Conservation (phyloP, 1,284 basidiomycete genomes). For the Irpex rosettiformis region DNA sequence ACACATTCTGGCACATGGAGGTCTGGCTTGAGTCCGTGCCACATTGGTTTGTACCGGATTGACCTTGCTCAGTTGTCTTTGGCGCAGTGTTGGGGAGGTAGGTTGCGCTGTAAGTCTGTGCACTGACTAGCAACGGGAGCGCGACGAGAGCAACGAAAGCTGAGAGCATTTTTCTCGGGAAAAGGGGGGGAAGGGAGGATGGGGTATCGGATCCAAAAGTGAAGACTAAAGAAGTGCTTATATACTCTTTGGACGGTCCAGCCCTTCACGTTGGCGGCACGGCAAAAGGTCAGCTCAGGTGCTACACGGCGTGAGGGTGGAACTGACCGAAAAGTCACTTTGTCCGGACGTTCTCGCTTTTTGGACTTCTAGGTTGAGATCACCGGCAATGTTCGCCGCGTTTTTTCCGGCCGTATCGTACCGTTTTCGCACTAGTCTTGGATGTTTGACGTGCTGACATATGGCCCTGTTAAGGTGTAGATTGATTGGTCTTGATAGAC, state of each 20-base stretch:
- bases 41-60: conserved; percentile 65
- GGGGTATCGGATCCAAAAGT: not conserved
- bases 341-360: not conserved
- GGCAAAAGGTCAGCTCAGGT: not conserved
- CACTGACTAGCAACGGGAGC: conserved; percentile 21
- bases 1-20: conserved; percentile 65
- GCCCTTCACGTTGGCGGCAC: not conserved
- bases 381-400: not conserved
- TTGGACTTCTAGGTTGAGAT: not conserved
- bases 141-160: conserved; percentile 9
- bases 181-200: not conserved
- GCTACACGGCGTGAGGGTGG: not conserved
- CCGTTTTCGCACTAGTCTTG: not conserved
- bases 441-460: not conserved
- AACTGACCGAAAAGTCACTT: not conserved
- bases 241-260: not conserved
- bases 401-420: not conserved
- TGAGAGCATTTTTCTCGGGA: not conserved
- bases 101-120: conserved; percentile 35
- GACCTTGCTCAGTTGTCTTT: conserved; percentile 52
- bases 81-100: conserved; percentile 43
- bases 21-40: conserved; percentile 52
- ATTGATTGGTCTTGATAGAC: not conserved
- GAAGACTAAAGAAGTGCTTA: not conserved
- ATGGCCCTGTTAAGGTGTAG: not conserved